These are phyloP conservation scores for Ceratocystis eucalypticola DNA, from an alignment of 2,329 filamentous ascomycete genomes.

Conservation along the genomic window DNA sequence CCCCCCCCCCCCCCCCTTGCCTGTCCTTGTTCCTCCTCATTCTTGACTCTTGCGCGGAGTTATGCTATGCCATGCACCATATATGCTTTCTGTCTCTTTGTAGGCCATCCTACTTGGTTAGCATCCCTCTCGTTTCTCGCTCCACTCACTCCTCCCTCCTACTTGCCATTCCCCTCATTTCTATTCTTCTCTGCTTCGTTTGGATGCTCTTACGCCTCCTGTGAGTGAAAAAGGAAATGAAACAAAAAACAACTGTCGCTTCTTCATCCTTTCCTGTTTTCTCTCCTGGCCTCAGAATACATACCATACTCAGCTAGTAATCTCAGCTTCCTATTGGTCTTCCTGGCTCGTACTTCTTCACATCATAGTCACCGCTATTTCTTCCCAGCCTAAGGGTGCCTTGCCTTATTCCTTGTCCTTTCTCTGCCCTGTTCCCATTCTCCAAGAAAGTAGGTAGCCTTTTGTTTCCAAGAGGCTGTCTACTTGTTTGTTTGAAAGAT, in stretches of 20 bases:
- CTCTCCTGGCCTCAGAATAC: not conserved
- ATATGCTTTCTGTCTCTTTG: not conserved
- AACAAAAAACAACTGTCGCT: not conserved
- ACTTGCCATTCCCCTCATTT: not conserved
- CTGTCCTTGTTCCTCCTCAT: not conserved
- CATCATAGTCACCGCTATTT: constrained; percentile 7
- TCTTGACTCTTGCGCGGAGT: not conserved
- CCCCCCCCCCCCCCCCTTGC: not conserved
- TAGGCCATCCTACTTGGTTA: not conserved
- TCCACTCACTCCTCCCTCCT: not conserved
- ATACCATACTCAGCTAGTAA: not conserved
- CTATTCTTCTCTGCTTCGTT: not conserved
- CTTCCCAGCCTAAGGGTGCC: too few species aligned
- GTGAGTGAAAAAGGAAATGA: not conserved
- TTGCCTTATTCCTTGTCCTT: not conserved
- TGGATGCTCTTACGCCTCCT: not conserved
- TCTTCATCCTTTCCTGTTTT: not conserved
- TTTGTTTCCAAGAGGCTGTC: not conserved
- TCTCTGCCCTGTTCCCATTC: not conserved
- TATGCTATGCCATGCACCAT: not conserved
- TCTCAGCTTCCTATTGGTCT: not conserved
- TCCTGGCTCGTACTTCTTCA: not conserved
- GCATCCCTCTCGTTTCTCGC: not conserved
- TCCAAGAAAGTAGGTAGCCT: not conserved
- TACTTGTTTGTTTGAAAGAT: not conserved